These are phyloP conservation scores for Gaultheria prostrata DNA, from an alignment of 148 eudicot species.

Conservation along the genomic window DNA sequence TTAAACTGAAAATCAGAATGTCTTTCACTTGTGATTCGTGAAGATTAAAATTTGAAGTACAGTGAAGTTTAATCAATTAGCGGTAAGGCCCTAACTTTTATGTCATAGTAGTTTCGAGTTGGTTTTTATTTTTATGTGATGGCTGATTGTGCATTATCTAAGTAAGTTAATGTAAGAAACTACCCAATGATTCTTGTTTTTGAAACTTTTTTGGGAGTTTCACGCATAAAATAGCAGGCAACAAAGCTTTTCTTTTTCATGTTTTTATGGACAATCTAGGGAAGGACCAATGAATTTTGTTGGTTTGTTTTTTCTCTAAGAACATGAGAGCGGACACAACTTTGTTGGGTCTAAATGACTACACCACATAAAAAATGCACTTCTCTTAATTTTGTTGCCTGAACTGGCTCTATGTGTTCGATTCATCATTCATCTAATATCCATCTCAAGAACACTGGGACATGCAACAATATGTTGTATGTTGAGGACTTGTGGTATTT, in stretches of 20 bases:
- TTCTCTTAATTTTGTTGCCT: no score
- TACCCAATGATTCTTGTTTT: neutral
- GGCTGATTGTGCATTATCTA: neutral
- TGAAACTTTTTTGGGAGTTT: neutral
- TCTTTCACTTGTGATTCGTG: neutral
- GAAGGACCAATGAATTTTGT: neutral
- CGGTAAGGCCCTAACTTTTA: neutral
- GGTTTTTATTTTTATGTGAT: neutral
- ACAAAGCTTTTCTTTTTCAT: neutral
- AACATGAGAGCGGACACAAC: no score
- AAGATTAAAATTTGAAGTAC: neutral
- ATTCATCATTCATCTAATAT: no score
- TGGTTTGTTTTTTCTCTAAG: no score
- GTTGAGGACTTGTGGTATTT: no score
- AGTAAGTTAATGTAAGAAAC: neutral
- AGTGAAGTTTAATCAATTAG: neutral
- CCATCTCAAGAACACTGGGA: no score
- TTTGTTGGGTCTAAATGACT: no score
- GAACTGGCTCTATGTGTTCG: no score
- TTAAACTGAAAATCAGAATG: neutral
- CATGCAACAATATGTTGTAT: no score
- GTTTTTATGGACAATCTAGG: neutral
- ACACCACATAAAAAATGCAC: no score
- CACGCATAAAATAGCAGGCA: neutral
- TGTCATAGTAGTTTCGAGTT: neutral